Percentiles rank a stretch among this genome's conserved stretches.
Evolutionary conservation across 257 asterid genomes (phyloP).

Genomic region (Voacanga thouarsii): DNA sequence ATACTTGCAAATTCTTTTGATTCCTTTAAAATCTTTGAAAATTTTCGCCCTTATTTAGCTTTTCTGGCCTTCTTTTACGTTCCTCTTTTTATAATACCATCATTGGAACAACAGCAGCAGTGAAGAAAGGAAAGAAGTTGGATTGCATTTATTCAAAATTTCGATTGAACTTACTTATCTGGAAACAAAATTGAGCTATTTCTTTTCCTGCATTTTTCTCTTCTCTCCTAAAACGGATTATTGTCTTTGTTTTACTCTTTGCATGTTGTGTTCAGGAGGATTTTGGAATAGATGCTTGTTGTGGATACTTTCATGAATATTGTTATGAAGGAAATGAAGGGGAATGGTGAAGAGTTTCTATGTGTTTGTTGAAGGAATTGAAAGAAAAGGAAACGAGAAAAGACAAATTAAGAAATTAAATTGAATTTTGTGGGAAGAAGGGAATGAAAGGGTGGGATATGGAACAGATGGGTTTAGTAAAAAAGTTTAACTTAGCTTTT

Average conservation of each 20-base stretch:
- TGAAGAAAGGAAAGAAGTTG: neutral
- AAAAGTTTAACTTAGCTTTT: too few relatives aligned
- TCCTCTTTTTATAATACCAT: neutral
- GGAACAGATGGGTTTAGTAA: too few relatives aligned
- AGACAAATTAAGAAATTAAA: too few relatives aligned
- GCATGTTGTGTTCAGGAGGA: constrained; percentile 98
- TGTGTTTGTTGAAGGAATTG: too few relatives aligned
- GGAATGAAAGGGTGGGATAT: too few relatives aligned
- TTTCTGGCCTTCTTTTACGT: neutral
- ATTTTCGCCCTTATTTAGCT: neutral
- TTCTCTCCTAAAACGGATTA: constrained; percentile 6
- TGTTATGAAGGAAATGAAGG: too few relatives aligned
- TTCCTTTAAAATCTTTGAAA: neutral
- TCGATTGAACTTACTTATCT: neutral
- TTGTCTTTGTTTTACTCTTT: constrained; percentile 16
- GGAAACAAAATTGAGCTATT: neutral
- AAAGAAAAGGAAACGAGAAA: too few relatives aligned
- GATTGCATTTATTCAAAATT: neutral
- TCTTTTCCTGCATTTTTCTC: neutral
- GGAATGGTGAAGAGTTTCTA: too few relatives aligned
- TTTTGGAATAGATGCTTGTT: constrained; percentile 99
- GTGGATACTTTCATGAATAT: constrained; percentile 96
- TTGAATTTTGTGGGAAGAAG: too few relatives aligned
- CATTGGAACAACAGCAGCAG: neutral
- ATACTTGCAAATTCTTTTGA: neutral